These are phyloP conservation scores for Dactylellina leptospora DNA, from an alignment of 2,329 filamentous ascomycete genomes.

Conservation along the genomic window DNA sequence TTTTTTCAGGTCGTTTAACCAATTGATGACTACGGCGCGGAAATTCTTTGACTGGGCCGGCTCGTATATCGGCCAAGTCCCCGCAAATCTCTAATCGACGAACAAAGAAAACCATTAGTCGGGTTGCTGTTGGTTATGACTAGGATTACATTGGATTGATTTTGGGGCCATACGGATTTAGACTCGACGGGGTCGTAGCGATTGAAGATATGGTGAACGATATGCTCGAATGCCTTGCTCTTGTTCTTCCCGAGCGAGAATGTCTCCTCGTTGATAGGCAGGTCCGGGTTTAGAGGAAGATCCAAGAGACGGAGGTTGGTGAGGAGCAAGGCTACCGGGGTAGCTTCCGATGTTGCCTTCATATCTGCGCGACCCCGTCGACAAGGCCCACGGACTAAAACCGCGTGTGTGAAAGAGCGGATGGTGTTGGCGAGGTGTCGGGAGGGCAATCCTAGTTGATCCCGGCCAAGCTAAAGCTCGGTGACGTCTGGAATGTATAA, in stretches of 20 bases:
- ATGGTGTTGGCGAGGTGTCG: conserved; percentile 21
- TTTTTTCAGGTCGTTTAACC: conserved; percentile 86
- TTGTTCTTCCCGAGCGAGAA: conserved; percentile 76
- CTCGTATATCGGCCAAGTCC: conserved; percentile 89
- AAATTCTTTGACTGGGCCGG: conserved; percentile 91
- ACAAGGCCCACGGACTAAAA: too few species aligned
- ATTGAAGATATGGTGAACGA: conserved; percentile 83
- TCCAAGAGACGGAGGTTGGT: conserved; percentile 85
- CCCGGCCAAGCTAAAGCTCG: too few species aligned
- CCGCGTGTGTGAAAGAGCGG: too few species aligned
- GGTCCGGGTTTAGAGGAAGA: conserved; percentile 73
- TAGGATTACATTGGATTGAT: too few species aligned
- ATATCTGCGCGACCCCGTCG: not conserved
- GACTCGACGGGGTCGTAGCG: conserved; percentile 83
- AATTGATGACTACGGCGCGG: conserved; percentile 81
- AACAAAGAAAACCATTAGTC: conserved; percentile 14
- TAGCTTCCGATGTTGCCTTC: conserved; percentile 44
- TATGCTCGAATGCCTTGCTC: conserved; percentile 85
- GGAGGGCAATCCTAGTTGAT: conserved; percentile 17
- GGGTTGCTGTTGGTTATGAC: not conserved
- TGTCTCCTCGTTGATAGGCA: conserved; percentile 78
- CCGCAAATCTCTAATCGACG: conserved; percentile 76
- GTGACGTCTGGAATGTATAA: conserved; percentile 16
- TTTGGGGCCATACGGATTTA: conserved; percentile 69
- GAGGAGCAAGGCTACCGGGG: conserved; percentile 71